Conservation (phyloP, 2,329 filamentous ascomycete genomes). For the Monosporascus sp. region DNA sequence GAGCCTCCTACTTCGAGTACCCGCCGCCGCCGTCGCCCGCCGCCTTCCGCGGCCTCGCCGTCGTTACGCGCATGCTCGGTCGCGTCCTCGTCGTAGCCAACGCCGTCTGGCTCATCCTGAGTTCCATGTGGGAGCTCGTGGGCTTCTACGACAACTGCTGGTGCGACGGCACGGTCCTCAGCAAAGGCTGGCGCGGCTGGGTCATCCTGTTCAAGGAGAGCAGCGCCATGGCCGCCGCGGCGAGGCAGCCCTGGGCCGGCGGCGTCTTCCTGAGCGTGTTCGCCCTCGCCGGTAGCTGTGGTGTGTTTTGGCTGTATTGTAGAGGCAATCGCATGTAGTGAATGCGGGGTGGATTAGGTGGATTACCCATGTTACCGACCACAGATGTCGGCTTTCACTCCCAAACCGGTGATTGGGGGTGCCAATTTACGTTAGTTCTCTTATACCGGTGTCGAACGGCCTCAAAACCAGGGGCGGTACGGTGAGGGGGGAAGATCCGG, state of each 20-base stretch:
- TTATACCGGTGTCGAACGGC: no score
- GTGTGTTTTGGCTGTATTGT: conserved; percentile 12
- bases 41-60: conserved; percentile 6
- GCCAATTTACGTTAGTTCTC: no score
- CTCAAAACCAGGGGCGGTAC: no score
- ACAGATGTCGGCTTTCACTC: no score
- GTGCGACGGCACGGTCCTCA: conserved; percentile 9
- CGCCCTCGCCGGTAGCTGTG: conserved; percentile 3
- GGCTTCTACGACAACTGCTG: conserved; percentile 18
- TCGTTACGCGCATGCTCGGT: conserved; percentile 7
- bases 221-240: conserved; percentile 1
- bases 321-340: conserved; percentile 5
- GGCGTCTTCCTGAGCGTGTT: conserved; percentile 6
- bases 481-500: no score
- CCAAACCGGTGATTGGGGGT: no score
- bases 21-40: not conserved
- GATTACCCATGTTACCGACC: not conserved
- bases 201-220: conserved; percentile 10
- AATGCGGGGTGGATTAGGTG: not conserved
- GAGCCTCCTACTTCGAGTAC: no score
- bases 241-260: conserved; percentile 5
- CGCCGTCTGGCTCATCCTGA: conserved; percentile 10
- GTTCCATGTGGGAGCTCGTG: conserved; percentile 13
- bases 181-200: conserved; percentile 8
- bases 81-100: conserved; percentile 8